A percentile compares a stretch with the other conserved stretches of the same genome.
Evolutionary conservation across 305 asterid genomes (phyloP).

Genomic region (Fraxinus sp.): DNA sequence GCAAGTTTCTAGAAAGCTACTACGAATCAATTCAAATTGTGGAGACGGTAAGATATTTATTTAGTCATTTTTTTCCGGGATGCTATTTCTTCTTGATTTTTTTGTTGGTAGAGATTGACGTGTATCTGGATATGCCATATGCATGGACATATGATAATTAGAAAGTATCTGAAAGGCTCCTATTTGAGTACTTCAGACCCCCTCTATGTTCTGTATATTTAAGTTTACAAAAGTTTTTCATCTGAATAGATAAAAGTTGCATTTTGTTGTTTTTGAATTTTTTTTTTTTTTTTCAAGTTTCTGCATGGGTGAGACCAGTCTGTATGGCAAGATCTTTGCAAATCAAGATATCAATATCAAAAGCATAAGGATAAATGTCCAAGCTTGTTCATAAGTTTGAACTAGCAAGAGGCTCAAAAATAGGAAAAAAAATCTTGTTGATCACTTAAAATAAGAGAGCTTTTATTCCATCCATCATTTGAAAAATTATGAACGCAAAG

Average conservation of each 20-base stretch:
- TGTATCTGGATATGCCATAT: neutral
- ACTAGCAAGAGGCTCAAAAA: neutral
- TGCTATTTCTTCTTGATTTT: neutral
- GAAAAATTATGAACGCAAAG: neutral
- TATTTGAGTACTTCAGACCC: neutral
- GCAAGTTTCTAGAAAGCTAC: conserved; percentile 53
- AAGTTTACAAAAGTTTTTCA: neutral
- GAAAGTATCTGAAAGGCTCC: neutral
- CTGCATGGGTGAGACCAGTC: neutral
- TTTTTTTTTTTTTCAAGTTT: neutral
- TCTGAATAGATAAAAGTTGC: neutral
- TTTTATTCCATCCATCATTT: neutral
- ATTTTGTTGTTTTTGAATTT: neutral
- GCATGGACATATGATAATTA: neutral
- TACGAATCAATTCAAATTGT: conserved; percentile 36
- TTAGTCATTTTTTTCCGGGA: neutral
- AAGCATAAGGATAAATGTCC: neutral
- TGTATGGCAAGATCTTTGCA: neutral
- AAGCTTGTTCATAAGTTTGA: neutral
- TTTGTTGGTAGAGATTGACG: conserved; percentile 1
- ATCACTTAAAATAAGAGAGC: neutral
- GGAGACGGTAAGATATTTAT: conserved; percentile 43
- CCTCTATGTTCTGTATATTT: neutral
- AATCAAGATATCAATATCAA: neutral
- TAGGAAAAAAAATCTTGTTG: neutral